These are phyloP conservation scores for Tylopilus plumbeoviolaceoides DNA, from an alignment of 768 basidiomycete species.

Conservation along the genomic window DNA sequence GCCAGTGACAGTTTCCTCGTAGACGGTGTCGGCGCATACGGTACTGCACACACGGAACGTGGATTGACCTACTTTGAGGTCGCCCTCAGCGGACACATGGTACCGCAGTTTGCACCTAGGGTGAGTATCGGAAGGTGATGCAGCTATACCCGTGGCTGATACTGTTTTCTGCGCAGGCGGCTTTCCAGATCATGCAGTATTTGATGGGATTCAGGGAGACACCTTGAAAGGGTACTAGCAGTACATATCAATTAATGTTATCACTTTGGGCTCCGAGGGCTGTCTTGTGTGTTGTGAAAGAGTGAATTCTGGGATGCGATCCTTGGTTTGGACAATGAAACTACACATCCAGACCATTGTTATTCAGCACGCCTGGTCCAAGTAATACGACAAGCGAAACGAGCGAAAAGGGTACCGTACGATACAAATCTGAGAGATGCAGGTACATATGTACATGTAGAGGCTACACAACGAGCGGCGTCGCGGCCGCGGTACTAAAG, in stretches of 20 bases:
- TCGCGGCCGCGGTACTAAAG: neutral
- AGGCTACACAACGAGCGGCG: neutral
- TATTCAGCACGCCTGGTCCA: neutral
- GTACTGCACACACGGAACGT: constrained; percentile 62
- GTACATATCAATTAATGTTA: too few species aligned
- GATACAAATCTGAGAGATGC: neutral
- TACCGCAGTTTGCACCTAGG: constrained; percentile 60
- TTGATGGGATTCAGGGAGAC: constrained; percentile 58
- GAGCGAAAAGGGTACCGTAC: neutral
- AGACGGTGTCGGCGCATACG: constrained; percentile 65
- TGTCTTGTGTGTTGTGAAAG: too few species aligned
- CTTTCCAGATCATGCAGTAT: constrained; percentile 66
- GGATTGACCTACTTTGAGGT: constrained; percentile 68
- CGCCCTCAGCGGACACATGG: constrained; percentile 68
- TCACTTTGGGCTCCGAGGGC: too few species aligned
- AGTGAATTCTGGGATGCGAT: too few species aligned
- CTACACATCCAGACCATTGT: too few species aligned
- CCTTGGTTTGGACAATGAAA: too few species aligned
- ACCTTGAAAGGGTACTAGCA: constrained; percentile 25
- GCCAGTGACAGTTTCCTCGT: constrained; percentile 63
- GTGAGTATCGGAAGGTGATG: too few species aligned
- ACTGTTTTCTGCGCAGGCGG: constrained; percentile 40
- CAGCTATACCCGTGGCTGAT: too few species aligned
- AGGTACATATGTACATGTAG: neutral
- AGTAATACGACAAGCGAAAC: neutral